These are phyloP conservation scores for Solanum gracilifrons DNA, from an alignment of 257 asterid genomes.

Conservation along the genomic window DNA sequence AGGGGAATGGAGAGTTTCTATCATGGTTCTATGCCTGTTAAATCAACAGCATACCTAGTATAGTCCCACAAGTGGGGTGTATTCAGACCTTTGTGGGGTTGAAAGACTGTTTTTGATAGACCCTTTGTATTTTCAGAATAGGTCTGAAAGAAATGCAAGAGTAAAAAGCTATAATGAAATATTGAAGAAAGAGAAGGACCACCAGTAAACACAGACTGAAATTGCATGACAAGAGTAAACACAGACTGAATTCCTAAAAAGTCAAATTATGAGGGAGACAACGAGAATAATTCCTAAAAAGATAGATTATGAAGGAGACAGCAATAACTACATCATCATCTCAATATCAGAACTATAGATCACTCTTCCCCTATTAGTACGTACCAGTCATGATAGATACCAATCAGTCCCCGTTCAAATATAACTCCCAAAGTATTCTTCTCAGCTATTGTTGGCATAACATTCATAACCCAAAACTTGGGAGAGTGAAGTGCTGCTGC, in stretches of 20 bases:
- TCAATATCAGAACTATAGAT: neutral
- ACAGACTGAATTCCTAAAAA: neutral
- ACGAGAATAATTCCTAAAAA: neutral
- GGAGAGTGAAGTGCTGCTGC: slow-evolving; percentile 80
- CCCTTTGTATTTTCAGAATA: neutral
- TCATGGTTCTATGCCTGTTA: neutral
- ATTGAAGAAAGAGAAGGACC: neutral
- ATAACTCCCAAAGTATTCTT: slow-evolving; percentile 75
- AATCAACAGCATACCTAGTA: neutral
- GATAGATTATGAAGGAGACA: neutral
- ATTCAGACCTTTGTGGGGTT: neutral
- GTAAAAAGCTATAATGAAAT: neutral
- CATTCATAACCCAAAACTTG: slow-evolving; percentile 94
- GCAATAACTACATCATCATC: neutral
- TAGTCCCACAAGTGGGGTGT: neutral
- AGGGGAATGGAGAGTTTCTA: neutral
- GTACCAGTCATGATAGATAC: slow-evolving; percentile 93
- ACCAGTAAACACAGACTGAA: neutral
- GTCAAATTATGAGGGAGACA: neutral
- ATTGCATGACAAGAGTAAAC: neutral
- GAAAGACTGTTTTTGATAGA: neutral
- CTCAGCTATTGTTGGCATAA: slow-evolving; percentile 78
- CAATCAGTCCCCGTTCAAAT: slow-evolving; percentile 79
- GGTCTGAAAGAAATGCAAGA: neutral
- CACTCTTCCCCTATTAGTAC: neutral